phyloP scores from a whole-genome alignment of 2,329 filamentous ascomycete genomes.

The Ilyonectria destructans region DNA sequence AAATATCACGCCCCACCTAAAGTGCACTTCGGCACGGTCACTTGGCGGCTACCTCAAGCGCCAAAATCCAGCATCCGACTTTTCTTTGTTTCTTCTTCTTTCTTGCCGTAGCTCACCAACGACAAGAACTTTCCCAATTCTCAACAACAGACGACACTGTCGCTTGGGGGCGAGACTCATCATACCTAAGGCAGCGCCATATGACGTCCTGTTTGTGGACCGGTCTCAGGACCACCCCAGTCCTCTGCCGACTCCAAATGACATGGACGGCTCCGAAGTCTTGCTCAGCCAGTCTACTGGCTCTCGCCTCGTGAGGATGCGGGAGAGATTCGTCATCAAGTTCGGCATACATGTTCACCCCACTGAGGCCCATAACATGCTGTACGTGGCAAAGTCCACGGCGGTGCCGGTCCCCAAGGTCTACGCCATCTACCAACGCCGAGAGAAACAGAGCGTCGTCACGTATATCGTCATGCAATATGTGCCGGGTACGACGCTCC shows the following conservation, averaged over 20 bases:
- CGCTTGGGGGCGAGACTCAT: background rate
- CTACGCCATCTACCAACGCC: conserved; percentile 41
- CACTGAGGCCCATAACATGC: conserved; percentile 43
- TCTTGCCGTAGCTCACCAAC: background rate
- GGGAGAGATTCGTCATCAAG: conserved; percentile 33
- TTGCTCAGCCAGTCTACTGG: background rate
- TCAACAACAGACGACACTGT: background rate
- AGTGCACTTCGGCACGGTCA: no score
- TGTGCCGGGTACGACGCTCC: conserved; percentile 31
- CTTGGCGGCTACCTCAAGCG: no score
- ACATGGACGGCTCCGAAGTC: conserved; percentile 24
- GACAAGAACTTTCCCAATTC: conserved; percentile 14
- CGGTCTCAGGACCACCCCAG: conserved; percentile 12
- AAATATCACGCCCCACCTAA: background rate
- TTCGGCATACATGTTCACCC: conserved; percentile 33
- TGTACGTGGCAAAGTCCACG: conserved; percentile 38
- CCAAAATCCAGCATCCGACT: background rate
- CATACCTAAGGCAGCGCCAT: conserved; percentile 20
- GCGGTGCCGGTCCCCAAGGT: conserved; percentile 40
- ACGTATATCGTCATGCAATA: conserved; percentile 44
- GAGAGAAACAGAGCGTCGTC: conserved; percentile 6
- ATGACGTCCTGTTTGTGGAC: conserved; percentile 30
- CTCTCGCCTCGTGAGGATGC: conserved; percentile 20
- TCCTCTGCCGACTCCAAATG: conserved; percentile 32
- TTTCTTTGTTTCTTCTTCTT: no score